A percentile compares a stretch with the other conserved stretches of the same genome.
phyloP scores from a whole-genome alignment of 2,329 filamentous ascomycete genomes.

The Botrytis porri region DNA sequence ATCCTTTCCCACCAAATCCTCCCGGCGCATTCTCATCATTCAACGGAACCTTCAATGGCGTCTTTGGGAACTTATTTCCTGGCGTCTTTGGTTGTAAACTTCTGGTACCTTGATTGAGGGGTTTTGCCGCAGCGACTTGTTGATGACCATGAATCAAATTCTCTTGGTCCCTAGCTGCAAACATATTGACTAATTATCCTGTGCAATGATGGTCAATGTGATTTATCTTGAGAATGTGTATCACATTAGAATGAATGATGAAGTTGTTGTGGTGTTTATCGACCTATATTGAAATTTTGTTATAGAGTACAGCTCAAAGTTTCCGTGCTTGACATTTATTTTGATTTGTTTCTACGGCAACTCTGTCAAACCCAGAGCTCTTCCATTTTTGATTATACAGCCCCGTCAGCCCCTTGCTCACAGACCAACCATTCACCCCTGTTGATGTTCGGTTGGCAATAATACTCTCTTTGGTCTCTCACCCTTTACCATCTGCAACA shows the following conservation, averaged over 20 bases:
- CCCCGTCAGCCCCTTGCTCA: constrained; percentile 17
- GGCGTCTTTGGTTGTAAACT: constrained; percentile 73
- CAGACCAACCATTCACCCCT: constrained; percentile 19
- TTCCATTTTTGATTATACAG: constrained; percentile 11
- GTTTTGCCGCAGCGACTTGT: constrained; percentile 67
- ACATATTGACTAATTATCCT: constrained; percentile 51
- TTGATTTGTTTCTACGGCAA: constrained; percentile 25
- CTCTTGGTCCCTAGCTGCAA: constrained; percentile 80
- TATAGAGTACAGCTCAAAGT: not conserved
- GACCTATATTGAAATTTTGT: not conserved
- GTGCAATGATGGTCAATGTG: constrained; percentile 14
- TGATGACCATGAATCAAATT: constrained; percentile 78
- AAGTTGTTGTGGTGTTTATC: constrained; percentile 10
- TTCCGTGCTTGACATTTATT: constrained; percentile 6
- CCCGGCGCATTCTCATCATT: constrained; percentile 81
- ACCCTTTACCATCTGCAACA: constrained; percentile 17
- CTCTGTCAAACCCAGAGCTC: constrained; percentile 6
- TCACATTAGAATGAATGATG: constrained; percentile 15
- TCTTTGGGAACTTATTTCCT: constrained; percentile 72
- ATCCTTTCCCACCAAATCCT: constrained; percentile 55
- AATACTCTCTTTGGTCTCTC: constrained; percentile 13
- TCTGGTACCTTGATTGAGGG: constrained; percentile 62
- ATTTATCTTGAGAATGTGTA: not conserved
- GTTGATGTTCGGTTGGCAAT: constrained; percentile 22
- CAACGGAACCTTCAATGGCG: constrained; percentile 71